Base-by-base conservation (phyloP, 495 filamentous ascomycete genomes). In the Massariosphaeria phaeospora region DNA sequence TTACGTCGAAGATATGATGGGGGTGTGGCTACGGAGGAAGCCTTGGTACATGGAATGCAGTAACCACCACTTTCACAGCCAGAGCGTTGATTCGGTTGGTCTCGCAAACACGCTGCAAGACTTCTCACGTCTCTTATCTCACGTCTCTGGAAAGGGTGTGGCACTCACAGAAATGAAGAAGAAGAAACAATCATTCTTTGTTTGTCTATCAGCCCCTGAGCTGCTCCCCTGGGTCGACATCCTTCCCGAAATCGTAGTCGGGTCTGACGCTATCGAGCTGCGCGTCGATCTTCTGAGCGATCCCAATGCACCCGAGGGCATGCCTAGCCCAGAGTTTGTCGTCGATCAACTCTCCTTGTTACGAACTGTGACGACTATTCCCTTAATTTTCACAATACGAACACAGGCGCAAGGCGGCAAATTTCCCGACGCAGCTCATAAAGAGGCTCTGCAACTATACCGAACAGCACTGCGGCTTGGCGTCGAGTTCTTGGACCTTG, bases 31-130 rank as follows among this genome's bases (percentile, higher is more conserved):
- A 40, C 85, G 94, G 40, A 83, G 93, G 13, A 93, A 91, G 70
- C 88, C 89, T 2, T 94, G 88, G 83, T 97, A 87, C 71, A 75
- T 85, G 50, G 84, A 91, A 62, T 97, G 93, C 76, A 96, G 91
- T 73, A 97, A 96, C 68, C 85, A 86, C 67, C 88, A 95, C 63
- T 96, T 94, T 73, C 83, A 89, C 73, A 91, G 86, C 70, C 86
- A 86, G 38, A 75, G 80, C 57, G 69, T 77, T 10, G 75, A 80
- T 40, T 77, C 79, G 21, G 77, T 80, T 3, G 78, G 74, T 25
- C 71, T 88, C 34, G 72, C 75, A 15, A 76, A 82, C 55, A 81
- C 86, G 9, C 79, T 85, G 2, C 76, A 84, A 40, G 89, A 95
- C 66, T 96, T 97, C 64, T 71, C 73, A 17, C 81, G 84, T 20